Evolutionary conservation across 805 yeast species (phyloP), one percentile per base, ranked within the genome.

Genomic region (Wickerhamiella shivajii): DNA sequence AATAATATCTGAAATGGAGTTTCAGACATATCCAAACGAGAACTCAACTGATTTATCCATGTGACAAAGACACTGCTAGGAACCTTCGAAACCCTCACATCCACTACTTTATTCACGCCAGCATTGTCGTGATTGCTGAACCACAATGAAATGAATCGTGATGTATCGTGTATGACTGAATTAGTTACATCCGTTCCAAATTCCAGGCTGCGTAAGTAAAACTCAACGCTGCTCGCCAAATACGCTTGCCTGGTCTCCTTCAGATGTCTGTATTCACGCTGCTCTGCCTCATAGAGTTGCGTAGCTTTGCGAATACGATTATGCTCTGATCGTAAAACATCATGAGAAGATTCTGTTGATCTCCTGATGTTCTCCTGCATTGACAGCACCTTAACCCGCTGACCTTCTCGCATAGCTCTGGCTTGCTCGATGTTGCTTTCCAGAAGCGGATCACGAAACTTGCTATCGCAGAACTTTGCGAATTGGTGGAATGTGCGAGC

Each of bases 41-140:
- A 80, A 3, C 79, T 62, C 28, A 85, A 61, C 49, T 85, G 97
- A 39, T 77, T 74, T 23, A 75, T 61, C 94, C 96, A 85, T 0
- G 83, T 69, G 4, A 80, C 61, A 34, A 83, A 68, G 44, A 74
- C 74, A 47, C 61, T 60, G 10, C 67, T 60, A 0, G 92, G 77
- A 13, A 80, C 53, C 0, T 32, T 30, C 0, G 46, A 32, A 2
- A 76, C 46, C 4, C 58, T 55, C 2, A 49, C 43, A 10, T 46
- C 45, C 7, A 78, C 57, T 6, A 55, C 44, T 3, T 36, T 39
- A 41, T 70, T 74, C 4, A 77, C 55, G 0, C 47, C 51, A 1
- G 53, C 63, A 21, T 61, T 60, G 5, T 51, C 49, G 2, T 72
- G 62, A 43, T 71, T 65, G 39, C 75, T 78, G 24, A 87, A 60